phyloP scores from a whole-genome alignment of 164 flowering plant genomes.

The Magnolia kwangsiensis region DNA sequence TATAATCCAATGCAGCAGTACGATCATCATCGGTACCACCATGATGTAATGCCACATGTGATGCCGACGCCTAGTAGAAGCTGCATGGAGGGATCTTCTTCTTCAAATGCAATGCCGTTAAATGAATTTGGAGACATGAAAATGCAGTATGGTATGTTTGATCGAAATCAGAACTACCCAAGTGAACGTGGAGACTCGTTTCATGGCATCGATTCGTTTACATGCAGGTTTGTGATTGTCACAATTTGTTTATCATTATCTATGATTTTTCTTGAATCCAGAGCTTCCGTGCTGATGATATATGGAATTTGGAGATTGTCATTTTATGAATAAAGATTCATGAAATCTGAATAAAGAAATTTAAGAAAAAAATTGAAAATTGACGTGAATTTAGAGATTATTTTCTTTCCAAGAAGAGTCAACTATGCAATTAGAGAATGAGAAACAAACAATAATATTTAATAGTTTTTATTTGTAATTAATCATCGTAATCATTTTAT shows the following conservation, averaged over 20 bases:
- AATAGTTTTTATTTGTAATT: too few relatives aligned
- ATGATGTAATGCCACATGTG: neutral
- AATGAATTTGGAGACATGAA: neutral
- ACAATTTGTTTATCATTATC: neutral
- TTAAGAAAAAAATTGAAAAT: too few relatives aligned
- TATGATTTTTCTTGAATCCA: too few relatives aligned
- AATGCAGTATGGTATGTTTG: neutral
- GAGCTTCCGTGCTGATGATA: too few relatives aligned
- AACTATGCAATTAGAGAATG: too few relatives aligned
- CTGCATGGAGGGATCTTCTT: neutral
- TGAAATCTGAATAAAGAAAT: too few relatives aligned
- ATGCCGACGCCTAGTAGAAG: neutral
- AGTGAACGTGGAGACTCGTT: neutral
- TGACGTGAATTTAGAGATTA: too few relatives aligned
- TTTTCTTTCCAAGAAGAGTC: too few relatives aligned
- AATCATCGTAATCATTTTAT: too few relatives aligned
- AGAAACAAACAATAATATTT: too few relatives aligned
- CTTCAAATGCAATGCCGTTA: neutral
- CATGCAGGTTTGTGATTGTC: neutral
- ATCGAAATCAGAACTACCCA: neutral
- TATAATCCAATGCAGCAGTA: neutral
- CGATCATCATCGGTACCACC: neutral
- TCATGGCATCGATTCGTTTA: neutral
- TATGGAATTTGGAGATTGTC: too few relatives aligned
- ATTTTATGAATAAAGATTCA: too few relatives aligned